Evolutionary conservation across 352 stramenopile species (phyloP).

Genomic region (Phytophthora chlamydospora): DNA sequence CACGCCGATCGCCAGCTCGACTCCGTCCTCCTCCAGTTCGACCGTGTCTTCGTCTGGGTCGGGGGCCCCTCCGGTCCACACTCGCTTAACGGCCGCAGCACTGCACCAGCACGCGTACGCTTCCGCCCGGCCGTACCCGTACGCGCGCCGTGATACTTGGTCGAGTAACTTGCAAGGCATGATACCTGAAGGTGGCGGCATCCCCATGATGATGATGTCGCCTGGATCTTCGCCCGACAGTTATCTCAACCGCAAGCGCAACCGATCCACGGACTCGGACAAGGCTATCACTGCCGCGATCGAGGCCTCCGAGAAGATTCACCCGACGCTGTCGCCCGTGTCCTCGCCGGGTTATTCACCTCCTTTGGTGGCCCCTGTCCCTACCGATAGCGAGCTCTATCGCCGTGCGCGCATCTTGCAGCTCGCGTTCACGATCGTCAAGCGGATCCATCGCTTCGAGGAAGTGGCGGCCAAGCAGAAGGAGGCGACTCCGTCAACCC

Average conservation of each 20-base stretch:
- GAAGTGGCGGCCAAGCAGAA: conserved; percentile 49
- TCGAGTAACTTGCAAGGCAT: conserved; percentile 35
- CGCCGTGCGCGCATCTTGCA: conserved; percentile 64
- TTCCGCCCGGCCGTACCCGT: conserved; percentile 49
- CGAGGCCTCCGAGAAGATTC: conserved; percentile 61
- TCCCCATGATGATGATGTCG: conserved; percentile 45
- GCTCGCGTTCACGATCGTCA: conserved; percentile 63
- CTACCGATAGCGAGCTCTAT: conserved; percentile 53
- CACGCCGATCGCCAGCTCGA: conserved; percentile 26
- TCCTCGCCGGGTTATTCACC: conserved; percentile 32
- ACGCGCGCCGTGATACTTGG: conserved; percentile 44
- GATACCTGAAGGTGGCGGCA: conserved; percentile 44
- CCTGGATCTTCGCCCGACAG: conserved; percentile 39
- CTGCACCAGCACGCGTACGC: conserved; percentile 61
- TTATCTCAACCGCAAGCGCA: conserved; percentile 72
- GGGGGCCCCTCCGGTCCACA: conserved; percentile 16
- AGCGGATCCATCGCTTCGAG: conserved; percentile 67
- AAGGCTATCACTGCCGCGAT: conserved; percentile 59
- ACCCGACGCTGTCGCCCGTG: conserved; percentile 34
- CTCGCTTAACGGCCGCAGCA: conserved; percentile 37
- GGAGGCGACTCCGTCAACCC: conserved; percentile 21
- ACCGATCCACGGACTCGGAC: conserved; percentile 72
- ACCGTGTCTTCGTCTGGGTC: conserved; percentile 21
- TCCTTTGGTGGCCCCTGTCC: conserved; percentile 29
- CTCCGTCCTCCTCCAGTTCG: conserved; percentile 35